These are phyloP conservation scores for Neurospora sp. DNA, from an alignment of 495 filamentous ascomycete genomes.

Conservation along the genomic window DNA sequence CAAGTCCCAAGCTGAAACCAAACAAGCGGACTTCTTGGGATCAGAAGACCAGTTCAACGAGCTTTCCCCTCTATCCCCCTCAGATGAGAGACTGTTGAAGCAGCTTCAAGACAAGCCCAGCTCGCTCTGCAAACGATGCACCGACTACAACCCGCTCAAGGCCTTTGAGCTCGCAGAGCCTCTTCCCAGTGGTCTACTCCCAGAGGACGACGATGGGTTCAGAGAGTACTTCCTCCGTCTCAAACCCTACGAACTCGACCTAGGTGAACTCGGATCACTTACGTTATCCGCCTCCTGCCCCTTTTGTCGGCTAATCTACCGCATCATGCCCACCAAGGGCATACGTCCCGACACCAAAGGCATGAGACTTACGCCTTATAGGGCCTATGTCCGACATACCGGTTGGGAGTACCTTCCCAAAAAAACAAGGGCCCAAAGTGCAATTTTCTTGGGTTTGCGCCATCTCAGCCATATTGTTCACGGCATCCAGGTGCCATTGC, in stretches of 20 bases:
- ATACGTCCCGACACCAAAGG: not conserved
- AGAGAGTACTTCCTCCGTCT: not conserved
- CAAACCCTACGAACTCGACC: not conserved
- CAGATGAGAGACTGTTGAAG: not conserved
- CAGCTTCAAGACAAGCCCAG: not conserved
- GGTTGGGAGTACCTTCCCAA: conserved; percentile 3
- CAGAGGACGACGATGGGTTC: not conserved
- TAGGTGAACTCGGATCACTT: conserved; percentile 7
- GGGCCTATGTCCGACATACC: conserved; percentile 2
- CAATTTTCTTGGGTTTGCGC: conserved; percentile 1
- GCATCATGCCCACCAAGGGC: conserved; percentile 4
- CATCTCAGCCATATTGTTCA: not conserved
- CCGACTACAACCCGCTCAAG: conserved; percentile 1
- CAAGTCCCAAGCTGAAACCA: not conserved
- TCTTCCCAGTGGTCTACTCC: not conserved
- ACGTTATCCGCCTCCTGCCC: conserved; percentile 4
- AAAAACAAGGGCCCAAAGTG: not conserved
- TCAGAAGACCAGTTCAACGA: not conserved
- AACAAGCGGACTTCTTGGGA: not conserved
- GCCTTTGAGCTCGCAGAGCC: not conserved
- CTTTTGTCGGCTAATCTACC: conserved; percentile 13
- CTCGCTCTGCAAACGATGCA: conserved; percentile 8
- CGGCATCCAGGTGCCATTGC: not conserved
- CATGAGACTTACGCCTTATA: conserved; percentile 1
- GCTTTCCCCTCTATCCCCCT: not conserved